Base-by-base conservation (phyloP, 1,284 basidiomycete species). In the Cryptococcus sp. region DNA sequence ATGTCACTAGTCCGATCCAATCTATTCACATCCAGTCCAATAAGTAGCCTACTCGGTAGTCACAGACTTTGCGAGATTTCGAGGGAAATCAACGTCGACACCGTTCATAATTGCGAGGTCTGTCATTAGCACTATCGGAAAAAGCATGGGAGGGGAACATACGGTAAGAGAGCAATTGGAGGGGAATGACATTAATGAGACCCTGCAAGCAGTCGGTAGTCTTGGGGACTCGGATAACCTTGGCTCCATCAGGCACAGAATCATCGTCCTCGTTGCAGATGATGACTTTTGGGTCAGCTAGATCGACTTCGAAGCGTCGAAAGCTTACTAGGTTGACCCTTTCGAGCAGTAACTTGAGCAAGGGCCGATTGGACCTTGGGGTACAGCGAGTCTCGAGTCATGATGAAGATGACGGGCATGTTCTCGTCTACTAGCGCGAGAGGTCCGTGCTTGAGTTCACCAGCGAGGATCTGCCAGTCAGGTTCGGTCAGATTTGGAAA, bases 391-490 rank as follows among this genome's bases (percentile, higher is more conserved):
- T 99, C 96, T 68, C 91, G 88, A 43, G 96, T 98, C 93, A 98
- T 98, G 80, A 98, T 85, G 78, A 99, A 89, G 78, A 97, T 92
- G 61, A 96, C 89, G 9, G 68, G 32, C 32, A 34, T 34, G 32
- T 34, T 34, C 79, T 98, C 94, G 75, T 98, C 94, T 70, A 98
- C 88, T 59, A 98, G 79, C 49, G 96, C 94, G 50, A 98, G 84
- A 49, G 96, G 96, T 47, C 96, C 96, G 75, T 99, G 96, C 80
- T 98, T 98, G 64, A 98, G 82, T 79, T 99, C 96, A 64, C 94
- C 94, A 37, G 94, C 94, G 50, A 98, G 85, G 73, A 98, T 97
- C 69, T 70, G 53, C 13, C 11, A 11, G 16, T 42, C 2, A 74
- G 82, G 56, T 66, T 22, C 34, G n/a, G 53, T 40, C 44, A 25